These are phyloP conservation scores for Eruca vesicaria DNA, from an alignment of 441 rosid species.

Conservation along the genomic window DNA sequence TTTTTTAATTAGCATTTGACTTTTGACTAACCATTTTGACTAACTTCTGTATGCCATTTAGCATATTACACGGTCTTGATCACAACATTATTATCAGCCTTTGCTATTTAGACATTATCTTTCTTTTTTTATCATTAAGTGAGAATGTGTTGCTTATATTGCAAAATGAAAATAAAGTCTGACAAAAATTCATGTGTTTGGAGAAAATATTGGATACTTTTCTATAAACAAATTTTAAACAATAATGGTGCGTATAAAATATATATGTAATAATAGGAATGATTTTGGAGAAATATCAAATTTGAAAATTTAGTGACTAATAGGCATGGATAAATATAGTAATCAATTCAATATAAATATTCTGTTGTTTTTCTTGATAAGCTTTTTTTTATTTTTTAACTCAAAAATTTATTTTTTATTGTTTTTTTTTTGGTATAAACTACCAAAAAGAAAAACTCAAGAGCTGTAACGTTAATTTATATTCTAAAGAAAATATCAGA, in stretches of 20 bases:
- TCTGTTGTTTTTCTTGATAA: not conserved
- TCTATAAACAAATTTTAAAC: not conserved
- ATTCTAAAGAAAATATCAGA: not conserved
- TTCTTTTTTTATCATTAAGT: not conserved
- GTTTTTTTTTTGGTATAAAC: not conserved
- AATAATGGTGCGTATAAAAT: not conserved
- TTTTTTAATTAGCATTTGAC: not conserved
- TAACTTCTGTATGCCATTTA: constrained; percentile 16
- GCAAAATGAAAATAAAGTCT: not conserved
- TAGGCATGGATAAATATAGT: constrained; percentile 5
- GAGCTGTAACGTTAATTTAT: not conserved
- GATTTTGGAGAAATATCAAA: constrained; percentile 5
- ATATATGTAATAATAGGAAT: not conserved
- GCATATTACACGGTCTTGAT: constrained; percentile 9
- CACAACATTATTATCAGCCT: not conserved
- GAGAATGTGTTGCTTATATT: not conserved
- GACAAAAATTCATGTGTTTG: not conserved
- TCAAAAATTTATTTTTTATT: not conserved
- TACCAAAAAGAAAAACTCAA: not conserved
- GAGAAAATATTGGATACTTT: constrained; percentile 4
- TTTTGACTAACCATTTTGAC: constrained; percentile 1
- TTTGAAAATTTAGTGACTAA: constrained; percentile 20
- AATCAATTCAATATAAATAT: constrained; percentile 12
- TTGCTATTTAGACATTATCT: not conserved
- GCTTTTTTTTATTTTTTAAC: not conserved